These are phyloP conservation scores for Microcyclospora pomicola DNA, from an alignment of 2,329 filamentous ascomycete species.

Conservation along the genomic window DNA sequence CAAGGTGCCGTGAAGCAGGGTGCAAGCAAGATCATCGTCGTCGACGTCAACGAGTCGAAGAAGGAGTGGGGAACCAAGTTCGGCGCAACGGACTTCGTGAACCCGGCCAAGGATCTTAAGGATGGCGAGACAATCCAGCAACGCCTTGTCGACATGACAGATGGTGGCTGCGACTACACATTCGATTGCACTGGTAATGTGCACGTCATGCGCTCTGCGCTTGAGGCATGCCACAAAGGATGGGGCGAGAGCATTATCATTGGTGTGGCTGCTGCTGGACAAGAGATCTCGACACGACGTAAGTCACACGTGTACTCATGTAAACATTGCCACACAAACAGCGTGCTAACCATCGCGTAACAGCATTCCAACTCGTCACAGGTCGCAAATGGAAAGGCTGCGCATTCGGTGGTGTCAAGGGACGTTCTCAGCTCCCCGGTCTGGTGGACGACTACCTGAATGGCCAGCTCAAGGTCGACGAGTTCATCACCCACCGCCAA, in stretches of 20 bases:
- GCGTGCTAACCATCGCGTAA: constrained; percentile 3
- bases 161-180: constrained; percentile 95
- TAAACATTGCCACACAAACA: constrained; percentile 1
- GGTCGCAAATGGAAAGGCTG: constrained; percentile 96
- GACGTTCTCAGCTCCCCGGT: constrained; percentile 75
- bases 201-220: constrained; percentile 82
- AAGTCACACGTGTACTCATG: constrained; percentile 32
- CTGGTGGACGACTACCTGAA: constrained; percentile 82
- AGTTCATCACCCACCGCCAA: constrained; percentile 97
- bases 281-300: constrained; percentile 91
- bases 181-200: constrained; percentile 99
- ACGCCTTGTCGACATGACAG: constrained; percentile 91
- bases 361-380: constrained; percentile 96
- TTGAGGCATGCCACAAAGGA: constrained; percentile 98
- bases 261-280: constrained; percentile 87
- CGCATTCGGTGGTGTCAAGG: constrained; percentile 96
- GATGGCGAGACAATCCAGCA: constrained; percentile 69
- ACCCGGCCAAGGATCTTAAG: constrained; percentile 55
- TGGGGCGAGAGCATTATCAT: constrained; percentile 98
- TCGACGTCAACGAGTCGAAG: constrained; percentile 76
- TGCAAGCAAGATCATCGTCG: constrained; percentile 62
- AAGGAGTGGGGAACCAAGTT: constrained; percentile 90
- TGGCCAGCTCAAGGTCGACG: constrained; percentile 89
- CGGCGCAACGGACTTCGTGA: constrained; percentile 92
- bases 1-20: constrained; percentile 82